These are phyloP conservation scores for Irpex sp. DNA, from an alignment of 1,284 basidiomycete genomes.

Conservation along the genomic window DNA sequence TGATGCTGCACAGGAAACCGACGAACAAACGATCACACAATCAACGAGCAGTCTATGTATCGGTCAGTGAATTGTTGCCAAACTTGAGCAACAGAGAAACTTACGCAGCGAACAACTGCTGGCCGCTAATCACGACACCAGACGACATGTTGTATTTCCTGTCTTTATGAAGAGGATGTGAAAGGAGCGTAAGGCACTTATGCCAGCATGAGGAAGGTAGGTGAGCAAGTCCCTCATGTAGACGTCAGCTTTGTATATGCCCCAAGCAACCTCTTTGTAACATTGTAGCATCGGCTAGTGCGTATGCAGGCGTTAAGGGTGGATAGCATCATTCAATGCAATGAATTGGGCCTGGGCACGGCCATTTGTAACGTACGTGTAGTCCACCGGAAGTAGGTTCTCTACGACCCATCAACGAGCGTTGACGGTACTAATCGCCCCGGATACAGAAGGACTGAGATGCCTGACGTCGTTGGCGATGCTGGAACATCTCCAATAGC, in stretches of 20 bases:
- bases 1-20: background rate
- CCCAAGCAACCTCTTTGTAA: background rate
- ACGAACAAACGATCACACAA: background rate
- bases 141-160: too few species aligned
- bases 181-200: too few species aligned
- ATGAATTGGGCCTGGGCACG: background rate
- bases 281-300: background rate
- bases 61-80: too few species aligned
- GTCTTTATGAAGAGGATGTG: too few species aligned
- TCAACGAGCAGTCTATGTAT: background rate
- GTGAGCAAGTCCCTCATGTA: background rate
- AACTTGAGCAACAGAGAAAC: too few species aligned
- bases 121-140: too few species aligned
- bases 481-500: background rate
- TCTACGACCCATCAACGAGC: background rate
- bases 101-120: too few species aligned
- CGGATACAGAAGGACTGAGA: background rate
- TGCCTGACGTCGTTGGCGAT: background rate
- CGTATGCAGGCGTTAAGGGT: background rate
- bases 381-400: background rate
- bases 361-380: background rate
- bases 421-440: background rate
- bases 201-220: background rate
- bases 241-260: background rate
- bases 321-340: background rate